Evolutionary conservation across 495 filamentous ascomycete species (phyloP).

Genomic region (Aspergillus saccharolyticus): DNA sequence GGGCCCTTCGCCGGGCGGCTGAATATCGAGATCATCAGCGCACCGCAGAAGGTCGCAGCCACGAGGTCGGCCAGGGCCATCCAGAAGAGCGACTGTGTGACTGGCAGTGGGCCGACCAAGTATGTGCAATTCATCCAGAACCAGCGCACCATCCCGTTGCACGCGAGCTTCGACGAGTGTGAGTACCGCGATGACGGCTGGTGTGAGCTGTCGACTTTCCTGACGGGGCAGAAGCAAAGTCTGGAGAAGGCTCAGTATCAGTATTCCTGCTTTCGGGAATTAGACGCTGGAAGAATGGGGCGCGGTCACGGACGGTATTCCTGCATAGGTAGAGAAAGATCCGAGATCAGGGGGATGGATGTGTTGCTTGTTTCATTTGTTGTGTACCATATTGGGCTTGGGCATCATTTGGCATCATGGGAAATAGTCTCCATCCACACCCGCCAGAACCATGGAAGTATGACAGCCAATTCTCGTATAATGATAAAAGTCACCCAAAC

Average conservation of each 20-base stretch:
- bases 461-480: too few relatives aligned
- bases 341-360: too few relatives aligned
- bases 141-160: constrained; percentile 57
- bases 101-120: constrained; percentile 33
- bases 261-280: constrained; percentile 41
- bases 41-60: constrained; percentile 46
- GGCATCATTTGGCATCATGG: too few relatives aligned
- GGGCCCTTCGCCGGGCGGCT: constrained; percentile 57
- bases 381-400: too few relatives aligned
- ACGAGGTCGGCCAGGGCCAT: too few relatives aligned
- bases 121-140: constrained; percentile 65
- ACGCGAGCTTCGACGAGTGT: constrained; percentile 52
- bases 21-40: constrained; percentile 59
- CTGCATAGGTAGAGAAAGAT: neutral
- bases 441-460: too few relatives aligned
- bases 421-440: too few relatives aligned
- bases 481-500: too few relatives aligned
- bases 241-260: constrained; percentile 45
- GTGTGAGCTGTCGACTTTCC: constrained; percentile 56
- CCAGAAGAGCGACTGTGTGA: constrained; percentile 27
- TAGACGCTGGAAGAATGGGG: constrained; percentile 17
- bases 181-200: constrained; percentile 56
- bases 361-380: too few relatives aligned
- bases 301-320: constrained; percentile 18
- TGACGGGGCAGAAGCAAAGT: constrained; percentile 44